Conservation (phyloP, 2,329 filamentous ascomycete species). For the Aspergillus unguis region DNA sequence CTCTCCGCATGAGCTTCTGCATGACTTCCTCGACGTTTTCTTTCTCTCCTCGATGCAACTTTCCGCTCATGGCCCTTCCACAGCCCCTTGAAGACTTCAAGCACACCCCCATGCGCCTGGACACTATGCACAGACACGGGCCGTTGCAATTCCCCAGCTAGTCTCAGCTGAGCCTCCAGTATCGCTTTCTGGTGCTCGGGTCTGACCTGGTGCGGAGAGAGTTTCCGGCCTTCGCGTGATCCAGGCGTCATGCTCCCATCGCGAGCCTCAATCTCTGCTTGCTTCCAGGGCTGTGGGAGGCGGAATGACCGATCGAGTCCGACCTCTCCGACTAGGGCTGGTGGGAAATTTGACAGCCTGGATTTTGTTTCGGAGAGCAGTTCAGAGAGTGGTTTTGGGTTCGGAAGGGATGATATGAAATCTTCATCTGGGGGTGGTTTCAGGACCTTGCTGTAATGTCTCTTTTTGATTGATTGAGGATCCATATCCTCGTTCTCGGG, state of each 20-base stretch:
- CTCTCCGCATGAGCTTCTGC: slow-evolving; percentile 30
- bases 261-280: slow-evolving; percentile 28
- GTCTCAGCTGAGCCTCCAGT: slow-evolving; percentile 55
- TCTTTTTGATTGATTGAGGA: slow-evolving; percentile 29
- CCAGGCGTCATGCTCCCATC: slow-evolving; percentile 53
- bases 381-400: slow-evolving; percentile 51
- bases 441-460: slow-evolving; percentile 56
- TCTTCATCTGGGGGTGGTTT: slow-evolving; percentile 44
- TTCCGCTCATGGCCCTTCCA: slow-evolving; percentile 58
- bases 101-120: slow-evolving; percentile 58
- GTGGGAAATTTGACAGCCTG: slow-evolving; percentile 50
- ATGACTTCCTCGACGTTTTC: slow-evolving; percentile 33
- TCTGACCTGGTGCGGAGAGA: slow-evolving; percentile 57
- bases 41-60: slow-evolving; percentile 49
- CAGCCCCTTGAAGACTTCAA: slow-evolving; percentile 54
- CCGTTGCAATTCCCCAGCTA: slow-evolving; percentile 57
- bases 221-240: slow-evolving; percentile 55
- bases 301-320: slow-evolving; percentile 61
- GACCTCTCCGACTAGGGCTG: slow-evolving; percentile 60
- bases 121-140: slow-evolving; percentile 63
- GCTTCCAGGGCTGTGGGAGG: slow-evolving; percentile 53
- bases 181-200: slow-evolving; percentile 57
- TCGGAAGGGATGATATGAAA: slow-evolving; percentile 52
- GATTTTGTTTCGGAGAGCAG: slow-evolving; percentile 51
- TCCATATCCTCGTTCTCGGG: slow-evolving; percentile 17